Conservation (phyloP, 1,139 yeast species). For the Taphrina pruni region DNA sequence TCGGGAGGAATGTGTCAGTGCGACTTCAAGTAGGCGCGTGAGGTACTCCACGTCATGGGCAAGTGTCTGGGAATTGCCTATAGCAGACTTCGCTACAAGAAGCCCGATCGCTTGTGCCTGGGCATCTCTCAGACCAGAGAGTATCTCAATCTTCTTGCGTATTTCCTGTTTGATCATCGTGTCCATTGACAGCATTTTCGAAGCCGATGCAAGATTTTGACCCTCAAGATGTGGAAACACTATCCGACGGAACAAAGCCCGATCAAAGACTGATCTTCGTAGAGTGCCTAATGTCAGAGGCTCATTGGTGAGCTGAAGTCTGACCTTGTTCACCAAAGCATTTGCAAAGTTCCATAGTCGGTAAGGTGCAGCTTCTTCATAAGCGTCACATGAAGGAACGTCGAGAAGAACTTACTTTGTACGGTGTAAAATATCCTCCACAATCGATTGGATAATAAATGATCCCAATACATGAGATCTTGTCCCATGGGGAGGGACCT, state of each 20-base stretch:
- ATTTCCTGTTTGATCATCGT: conserved; percentile 42
- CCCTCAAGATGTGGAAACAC: conserved; percentile 35
- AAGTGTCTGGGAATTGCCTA: conserved; percentile 41
- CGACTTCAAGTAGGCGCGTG: conserved; percentile 30
- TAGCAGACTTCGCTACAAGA: conserved; percentile 44
- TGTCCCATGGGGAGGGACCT: conserved; percentile 51
- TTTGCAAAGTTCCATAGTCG: conserved; percentile 43
- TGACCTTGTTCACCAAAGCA: conserved; percentile 35
- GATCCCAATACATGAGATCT: conserved; percentile 52
- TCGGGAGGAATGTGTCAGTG: conserved; percentile 12
- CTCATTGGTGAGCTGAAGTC: conserved; percentile 11
- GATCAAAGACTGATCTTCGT: conserved; percentile 23
- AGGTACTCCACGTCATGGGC: conserved; percentile 31
- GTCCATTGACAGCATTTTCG: conserved; percentile 35
- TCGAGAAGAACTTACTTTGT: conserved; percentile 45
- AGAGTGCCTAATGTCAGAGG: conserved; percentile 27
- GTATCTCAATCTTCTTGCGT: conserved; percentile 44
- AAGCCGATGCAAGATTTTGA: conserved; percentile 1
- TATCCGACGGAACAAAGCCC: conserved; percentile 21
- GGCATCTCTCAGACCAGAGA: conserved; percentile 43
- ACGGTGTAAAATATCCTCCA: conserved; percentile 48
- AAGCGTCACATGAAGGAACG: conserved; percentile 4
- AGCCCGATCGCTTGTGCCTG: conserved; percentile 47
- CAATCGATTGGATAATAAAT: conserved; percentile 47
- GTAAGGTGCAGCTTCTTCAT: conserved; percentile 45